Evolutionary conservation across 371 early-diverging fungal species (phyloP), one percentile per base, ranked within the genome.

Genomic region (Catenaria anguillulae): DNA sequence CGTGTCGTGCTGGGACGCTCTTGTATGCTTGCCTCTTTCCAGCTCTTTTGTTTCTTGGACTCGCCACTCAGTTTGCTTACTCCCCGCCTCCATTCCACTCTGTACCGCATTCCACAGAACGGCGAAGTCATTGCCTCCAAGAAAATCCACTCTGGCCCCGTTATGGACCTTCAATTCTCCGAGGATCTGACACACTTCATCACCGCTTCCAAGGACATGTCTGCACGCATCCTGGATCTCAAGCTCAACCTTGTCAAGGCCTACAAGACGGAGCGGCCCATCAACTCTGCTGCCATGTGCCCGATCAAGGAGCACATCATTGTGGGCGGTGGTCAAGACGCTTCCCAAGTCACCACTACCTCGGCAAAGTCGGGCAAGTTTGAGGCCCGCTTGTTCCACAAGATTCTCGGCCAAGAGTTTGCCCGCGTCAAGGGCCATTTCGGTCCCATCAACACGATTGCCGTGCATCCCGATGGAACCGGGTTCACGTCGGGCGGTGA

Each of bases 391-490:
- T 96, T 99, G 84, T 99, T 85, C 83, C 99, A 99, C 82, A 86
- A 90, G 71, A 85, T 96, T 54, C 86, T 93, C 64, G 90, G 92
- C 65, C 91, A 95, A 69, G 97, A 98, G 74, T 86, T 98, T 50
- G 99, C 98, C 45, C 87, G 94, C 65, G 92, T 93, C 58, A 92
- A 87, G 77, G 97, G 98, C 48, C 99, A 99, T 71, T 98, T 99
- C 77, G 98, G 99, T 68, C 98, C 99, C 62, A 97, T 99, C 77
- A 99, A 99, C 80, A 94, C 98, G 23, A 81, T 99, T 65, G 96
- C 97, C 35, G 90, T 97, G 65, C 90, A 91, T 72, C 98, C 98
- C 26, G 85, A 85, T 65, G 97, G 98, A 58, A 87, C 78, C 65
- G 83, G 80, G 68, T 95, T 92, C 73, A 88, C 97, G 56, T 87